phyloP scores from a whole-genome alignment of 371 early-diverging fungal genomes.

The Mortierella sp. region DNA sequence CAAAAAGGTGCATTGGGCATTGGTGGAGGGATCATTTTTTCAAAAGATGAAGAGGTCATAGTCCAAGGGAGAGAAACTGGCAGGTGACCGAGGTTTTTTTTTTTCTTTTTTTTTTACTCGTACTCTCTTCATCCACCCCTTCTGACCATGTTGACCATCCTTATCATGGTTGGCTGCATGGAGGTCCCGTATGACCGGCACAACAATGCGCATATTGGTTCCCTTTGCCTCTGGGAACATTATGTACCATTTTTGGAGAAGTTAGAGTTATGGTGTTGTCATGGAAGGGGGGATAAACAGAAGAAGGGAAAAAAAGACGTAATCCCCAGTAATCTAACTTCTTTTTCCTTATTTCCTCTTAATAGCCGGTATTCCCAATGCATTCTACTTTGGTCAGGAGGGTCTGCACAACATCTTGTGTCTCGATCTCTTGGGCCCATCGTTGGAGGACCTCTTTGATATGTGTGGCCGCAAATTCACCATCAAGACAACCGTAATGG shows the following conservation, averaged over 20 bases:
- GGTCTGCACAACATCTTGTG: constrained; percentile 95
- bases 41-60: too few species aligned
- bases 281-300: neutral
- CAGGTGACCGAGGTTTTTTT: constrained; percentile 1
- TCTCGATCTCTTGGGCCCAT: constrained; percentile 97
- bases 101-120: neutral
- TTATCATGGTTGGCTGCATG: constrained; percentile 1
- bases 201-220: too few species aligned
- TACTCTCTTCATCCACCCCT: neutral
- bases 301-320: neutral
- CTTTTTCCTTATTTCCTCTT: neutral
- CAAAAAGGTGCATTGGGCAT: neutral
- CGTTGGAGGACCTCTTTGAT: constrained; percentile 98
- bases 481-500: constrained; percentile 95
- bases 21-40: too few species aligned
- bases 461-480: constrained; percentile 92
- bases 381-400: constrained; percentile 97
- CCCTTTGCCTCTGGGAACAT: neutral
- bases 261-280: neutral
- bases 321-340: neutral
- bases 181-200: too few species aligned
- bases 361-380: constrained; percentile 87
- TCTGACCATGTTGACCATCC: neutral
- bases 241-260: neutral
- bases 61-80: constrained; percentile 1